Evolutionary conservation across 1,139 yeast species (phyloP).

Genomic region (Tardiomyces digboiensis): DNA sequence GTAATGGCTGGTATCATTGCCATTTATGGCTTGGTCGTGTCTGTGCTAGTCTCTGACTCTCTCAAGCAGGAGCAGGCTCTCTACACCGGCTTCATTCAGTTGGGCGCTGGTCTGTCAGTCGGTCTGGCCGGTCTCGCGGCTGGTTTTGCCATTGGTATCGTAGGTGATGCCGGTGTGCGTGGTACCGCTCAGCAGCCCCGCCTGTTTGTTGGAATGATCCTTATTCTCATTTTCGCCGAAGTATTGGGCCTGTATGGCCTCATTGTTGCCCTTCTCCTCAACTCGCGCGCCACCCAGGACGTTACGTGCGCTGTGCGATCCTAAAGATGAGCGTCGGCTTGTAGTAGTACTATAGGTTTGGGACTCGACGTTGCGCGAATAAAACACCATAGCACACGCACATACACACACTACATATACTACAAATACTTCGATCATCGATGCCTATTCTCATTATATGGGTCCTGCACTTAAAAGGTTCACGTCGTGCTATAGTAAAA

Average conservation of each 20-base stretch:
- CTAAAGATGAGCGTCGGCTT: too few species aligned
- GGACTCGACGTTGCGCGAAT: too few species aligned
- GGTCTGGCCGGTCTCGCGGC: slow-evolving; percentile 97
- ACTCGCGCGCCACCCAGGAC: slow-evolving; percentile 95
- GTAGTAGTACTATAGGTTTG: too few species aligned
- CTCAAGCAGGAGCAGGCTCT: slow-evolving; percentile 87
- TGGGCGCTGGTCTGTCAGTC: slow-evolving; percentile 97
- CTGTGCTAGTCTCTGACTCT: slow-evolving; percentile 83
- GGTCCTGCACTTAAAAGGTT: too few species aligned
- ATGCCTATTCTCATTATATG: too few species aligned
- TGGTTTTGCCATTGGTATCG: slow-evolving; percentile 97
- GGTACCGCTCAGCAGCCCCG: slow-evolving; percentile 96
- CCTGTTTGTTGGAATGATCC: slow-evolving; percentile 92
- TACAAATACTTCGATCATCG: too few species aligned
- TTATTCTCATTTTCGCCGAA: slow-evolving; percentile 95
- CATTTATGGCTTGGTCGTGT: slow-evolving; percentile 95
- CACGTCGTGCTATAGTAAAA: too few species aligned
- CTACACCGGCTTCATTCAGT: slow-evolving; percentile 95
- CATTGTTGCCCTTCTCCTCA: slow-evolving; percentile 93
- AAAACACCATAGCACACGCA: too few species aligned
- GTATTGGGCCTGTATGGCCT: slow-evolving; percentile 96
- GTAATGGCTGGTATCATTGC: slow-evolving; percentile 99
- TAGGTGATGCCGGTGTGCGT: slow-evolving; percentile 98
- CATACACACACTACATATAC: too few species aligned
- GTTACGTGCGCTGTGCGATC: slow-evolving; percentile 46